Percentiles rank a stretch among this genome's conserved stretches.
Evolutionary conservation across 108 stramenopile genomes (phyloP).

Genomic region (Skeletonema marinoi): DNA sequence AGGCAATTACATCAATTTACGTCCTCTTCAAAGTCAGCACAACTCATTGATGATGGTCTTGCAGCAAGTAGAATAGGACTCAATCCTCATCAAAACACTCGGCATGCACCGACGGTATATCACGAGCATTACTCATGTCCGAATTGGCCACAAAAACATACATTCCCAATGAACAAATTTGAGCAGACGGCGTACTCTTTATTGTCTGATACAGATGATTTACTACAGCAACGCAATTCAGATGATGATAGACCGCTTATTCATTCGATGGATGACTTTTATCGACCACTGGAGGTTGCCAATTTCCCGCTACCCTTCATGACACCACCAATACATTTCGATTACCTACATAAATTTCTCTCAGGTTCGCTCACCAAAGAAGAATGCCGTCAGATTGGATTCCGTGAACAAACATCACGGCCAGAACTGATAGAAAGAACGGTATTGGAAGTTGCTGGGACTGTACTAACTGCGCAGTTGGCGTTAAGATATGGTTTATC

Average conservation of each 20-base stretch:
- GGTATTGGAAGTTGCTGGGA: slow-evolving; percentile 78
- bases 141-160: slow-evolving; percentile 68
- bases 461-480: slow-evolving; percentile 67
- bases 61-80: slow-evolving; percentile 52
- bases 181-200: slow-evolving; percentile 51
- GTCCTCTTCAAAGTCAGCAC: not conserved
- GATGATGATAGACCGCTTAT: not conserved
- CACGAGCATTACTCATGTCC: slow-evolving; percentile 70
- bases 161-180: slow-evolving; percentile 76
- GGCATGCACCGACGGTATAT: slow-evolving; percentile 74
- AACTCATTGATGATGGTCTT: slow-evolving; percentile 24
- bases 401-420: slow-evolving; percentile 68
- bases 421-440: slow-evolving; percentile 75
- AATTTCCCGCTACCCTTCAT: slow-evolving; percentile 45
- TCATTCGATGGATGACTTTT: slow-evolving; percentile 19
- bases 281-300: slow-evolving; percentile 48
- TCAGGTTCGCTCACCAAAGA: slow-evolving; percentile 47
- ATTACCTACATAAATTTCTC: slow-evolving; percentile 40
- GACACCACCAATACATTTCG: slow-evolving; percentile 23
- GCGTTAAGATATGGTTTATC: slow-evolving; percentile 79
- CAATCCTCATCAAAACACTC: slow-evolving; percentile 54
- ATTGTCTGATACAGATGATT: slow-evolving; percentile 26
- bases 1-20: not conserved
- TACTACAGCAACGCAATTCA: not conserved
- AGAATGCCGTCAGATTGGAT: slow-evolving; percentile 73